Evolutionary conservation across 768 basidiomycete species (phyloP), one percentile per base, ranked within the genome.

Genomic region (Terana coerulea): DNA sequence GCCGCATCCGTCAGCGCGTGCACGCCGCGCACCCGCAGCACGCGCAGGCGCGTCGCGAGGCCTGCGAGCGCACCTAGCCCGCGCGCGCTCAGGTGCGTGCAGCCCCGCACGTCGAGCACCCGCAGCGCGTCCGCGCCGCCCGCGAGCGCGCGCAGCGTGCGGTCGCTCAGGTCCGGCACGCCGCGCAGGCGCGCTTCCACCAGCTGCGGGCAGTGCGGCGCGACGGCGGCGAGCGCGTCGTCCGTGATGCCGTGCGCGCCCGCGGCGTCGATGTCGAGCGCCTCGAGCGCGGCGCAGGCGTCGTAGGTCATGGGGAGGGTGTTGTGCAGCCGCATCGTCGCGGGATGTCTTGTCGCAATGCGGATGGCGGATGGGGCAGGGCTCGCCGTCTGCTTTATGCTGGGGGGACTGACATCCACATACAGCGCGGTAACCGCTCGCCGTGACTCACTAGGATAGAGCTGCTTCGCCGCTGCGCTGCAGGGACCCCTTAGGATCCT

Each of bases 41-140:
- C 81, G 52, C 88, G 78, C 30, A 98, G 69, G 17, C 82, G 75
- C 22, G 80, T 81, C 19, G 82, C 83, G 55, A 83, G 77, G 47
- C 76, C 74, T 11, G 86, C 85, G 35, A 98, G 66, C 50, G 86
- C 84, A 50, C 83, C 68, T 52, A 97, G 70, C 3, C 84, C 86
- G n/a, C 80, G 76, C 61, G 95, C 91, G 15, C 89, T 87, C 41
- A 98, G 74, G 54, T 76, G 72, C 29, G 73, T 74, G 70, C 94
- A 97, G 15, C 83, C 84, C 51, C 80, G 79, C 52, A 97, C 61
- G 66, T 91, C 86, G 48, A 97, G 65, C 17, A 86, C 86, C 53
- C 86, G 81, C 6, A 98, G 72, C 50, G 82, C 79, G 15, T 72
- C 69, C 33, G 91, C 86, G 40, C 72, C 75, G 51, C 71, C 67